Evolutionary conservation across 1,284 basidiomycete genomes (phyloP), one percentile per base, ranked within the genome.

Genomic region (Heterobasidion occidentale): DNA sequence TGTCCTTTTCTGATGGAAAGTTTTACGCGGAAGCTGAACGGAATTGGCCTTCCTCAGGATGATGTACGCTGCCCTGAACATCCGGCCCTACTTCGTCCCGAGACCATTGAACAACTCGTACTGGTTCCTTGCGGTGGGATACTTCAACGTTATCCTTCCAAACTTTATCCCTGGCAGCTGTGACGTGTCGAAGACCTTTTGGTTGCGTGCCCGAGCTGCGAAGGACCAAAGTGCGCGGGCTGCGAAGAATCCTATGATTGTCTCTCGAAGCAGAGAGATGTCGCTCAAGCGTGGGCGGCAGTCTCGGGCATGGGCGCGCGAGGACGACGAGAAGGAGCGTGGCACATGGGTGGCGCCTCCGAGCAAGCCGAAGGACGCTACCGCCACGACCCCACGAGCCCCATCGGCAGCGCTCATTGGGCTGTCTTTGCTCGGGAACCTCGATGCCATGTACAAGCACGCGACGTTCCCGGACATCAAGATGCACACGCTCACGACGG

Each of bases 41-140:
- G 27, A 27, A 19, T 15, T 27, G 11, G 36, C 27, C 3, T 49
- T 8, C 46, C 53, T 15, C 56, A 86, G 83, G 56, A 79, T 91
- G 80, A 85, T 91, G 79, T 92, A 91, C 67, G 86, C 87, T 9
- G 88, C 89, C 11, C 73, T 90, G 49, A 91, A 91, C 68, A 70
- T 90, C 48, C 79, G 89, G 7, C 81, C 86, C 1, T 79, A 81
- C 65, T 71, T 88, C 56, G 66, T 64, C 66, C 69, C 73, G 60
- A 73, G 71, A 58, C 70, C 71, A 9, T 65, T 63, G 38, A 72
- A 77, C 63, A 74, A 80, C 57, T 88, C 86, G 12, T 88, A 87
- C 72, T 89, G 85, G 82, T 88, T 83, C 72, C 76, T 91, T 47
- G 83, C 86, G 5, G 82, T 91, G 58, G 84, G 86, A 4, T 91